Percentiles rank a stretch among this genome's conserved stretches.
Evolutionary conservation across 192 early-diverging fungal species (phyloP).

Genomic region (Coemansia erecta): DNA sequence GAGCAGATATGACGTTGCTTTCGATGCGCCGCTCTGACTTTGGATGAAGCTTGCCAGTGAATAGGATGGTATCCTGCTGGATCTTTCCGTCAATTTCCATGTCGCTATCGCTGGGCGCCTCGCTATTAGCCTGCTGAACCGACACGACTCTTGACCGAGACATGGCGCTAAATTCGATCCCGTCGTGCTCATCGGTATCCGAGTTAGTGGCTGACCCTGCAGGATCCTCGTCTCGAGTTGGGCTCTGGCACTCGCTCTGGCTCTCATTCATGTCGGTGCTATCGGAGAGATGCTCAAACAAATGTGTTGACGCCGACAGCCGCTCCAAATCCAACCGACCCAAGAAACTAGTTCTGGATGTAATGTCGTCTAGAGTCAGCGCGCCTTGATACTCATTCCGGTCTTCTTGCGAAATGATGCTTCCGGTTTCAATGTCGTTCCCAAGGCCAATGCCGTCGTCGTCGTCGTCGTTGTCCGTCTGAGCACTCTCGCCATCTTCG

Average conservation of each 20-base stretch:
- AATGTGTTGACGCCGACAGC: no score
- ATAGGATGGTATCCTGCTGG: slow-evolving; percentile 45
- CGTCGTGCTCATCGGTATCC: not conserved
- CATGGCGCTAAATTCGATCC: not conserved
- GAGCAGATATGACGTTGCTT: not conserved
- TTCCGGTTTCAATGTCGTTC: not conserved
- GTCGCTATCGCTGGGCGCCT: not conserved
- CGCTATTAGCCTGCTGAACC: not conserved
- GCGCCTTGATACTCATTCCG: not conserved
- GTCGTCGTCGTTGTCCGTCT: slow-evolving; percentile 11
- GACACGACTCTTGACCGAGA: not conserved
- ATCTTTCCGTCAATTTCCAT: not conserved
- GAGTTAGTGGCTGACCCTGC: not conserved
- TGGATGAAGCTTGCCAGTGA: slow-evolving; percentile 29
- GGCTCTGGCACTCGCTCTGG: not conserved
- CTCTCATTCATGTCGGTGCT: not conserved
- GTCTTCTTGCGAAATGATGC: slow-evolving; percentile 5
- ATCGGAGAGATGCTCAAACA: not conserved
- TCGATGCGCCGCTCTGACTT: not conserved
- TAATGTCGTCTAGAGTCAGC: not conserved
- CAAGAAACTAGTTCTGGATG: not conserved
- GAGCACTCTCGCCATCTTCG: not conserved
- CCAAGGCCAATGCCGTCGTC: slow-evolving; percentile 7
- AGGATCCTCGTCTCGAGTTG: not conserved
- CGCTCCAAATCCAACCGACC: not conserved